Evolutionary conservation across 2,329 filamentous ascomycete species (phyloP).

Genomic region (Rutstroemia sp.): DNA sequence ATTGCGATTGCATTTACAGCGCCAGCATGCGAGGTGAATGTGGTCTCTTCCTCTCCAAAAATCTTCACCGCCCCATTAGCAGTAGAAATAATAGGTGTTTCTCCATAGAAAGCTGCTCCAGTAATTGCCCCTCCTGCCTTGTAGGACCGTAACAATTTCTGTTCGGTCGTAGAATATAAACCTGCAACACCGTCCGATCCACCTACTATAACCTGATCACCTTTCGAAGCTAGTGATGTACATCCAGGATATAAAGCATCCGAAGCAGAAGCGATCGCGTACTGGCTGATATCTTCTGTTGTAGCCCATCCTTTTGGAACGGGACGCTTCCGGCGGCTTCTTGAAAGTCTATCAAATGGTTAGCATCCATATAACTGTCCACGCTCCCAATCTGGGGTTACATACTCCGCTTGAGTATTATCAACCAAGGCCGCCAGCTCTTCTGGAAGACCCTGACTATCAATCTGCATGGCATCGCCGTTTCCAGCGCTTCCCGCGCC

Average conservation of each 20-base stretch:
- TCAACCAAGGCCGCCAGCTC: constrained; percentile 67
- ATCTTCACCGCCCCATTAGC: constrained; percentile 61
- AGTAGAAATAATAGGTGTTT: constrained; percentile 26
- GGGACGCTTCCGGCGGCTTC: constrained; percentile 81
- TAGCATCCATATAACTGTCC: constrained; percentile 10
- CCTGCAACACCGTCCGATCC: constrained; percentile 58
- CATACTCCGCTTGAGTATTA: constrained; percentile 71
- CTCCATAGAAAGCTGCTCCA: constrained; percentile 43
- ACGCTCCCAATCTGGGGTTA: constrained; percentile 17
- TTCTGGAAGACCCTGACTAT: constrained; percentile 69
- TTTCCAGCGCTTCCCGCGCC: constrained; percentile 46
- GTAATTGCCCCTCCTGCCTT: constrained; percentile 44
- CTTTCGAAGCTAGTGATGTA: constrained; percentile 50
- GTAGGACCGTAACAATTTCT: constrained; percentile 50
- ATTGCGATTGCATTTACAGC: constrained; percentile 68
- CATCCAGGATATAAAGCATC: constrained; percentile 53
- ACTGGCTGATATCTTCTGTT: constrained; percentile 58
- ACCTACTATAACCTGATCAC: constrained; percentile 54
- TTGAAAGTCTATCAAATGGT: constrained; percentile 57
- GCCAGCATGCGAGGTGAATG: constrained; percentile 76
- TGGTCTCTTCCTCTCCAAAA: constrained; percentile 59
- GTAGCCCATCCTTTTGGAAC: constrained; percentile 81
- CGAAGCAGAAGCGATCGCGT: constrained; percentile 44
- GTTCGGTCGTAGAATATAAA: constrained; percentile 70
- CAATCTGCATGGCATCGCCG: constrained; percentile 89